phyloP scores from a whole-genome alignment of 2,329 filamentous ascomycete species.

The Colletotrichum cuscutae region DNA sequence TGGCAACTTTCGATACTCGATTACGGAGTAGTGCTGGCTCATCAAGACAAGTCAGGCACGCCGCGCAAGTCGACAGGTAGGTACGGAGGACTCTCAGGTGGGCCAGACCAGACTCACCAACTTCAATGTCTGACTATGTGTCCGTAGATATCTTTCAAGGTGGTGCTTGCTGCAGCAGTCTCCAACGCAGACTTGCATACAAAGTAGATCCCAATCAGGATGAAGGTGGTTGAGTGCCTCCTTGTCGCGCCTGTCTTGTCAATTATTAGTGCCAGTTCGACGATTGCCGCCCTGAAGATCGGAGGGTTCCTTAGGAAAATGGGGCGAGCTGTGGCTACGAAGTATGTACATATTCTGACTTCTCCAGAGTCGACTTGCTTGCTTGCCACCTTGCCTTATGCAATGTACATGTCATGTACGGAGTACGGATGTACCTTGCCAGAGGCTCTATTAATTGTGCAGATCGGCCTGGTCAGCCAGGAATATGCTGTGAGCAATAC shows the following conservation, averaged over 20 bases:
- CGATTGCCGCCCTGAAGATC: background rate
- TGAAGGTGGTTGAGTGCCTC: background rate
- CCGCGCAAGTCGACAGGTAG: background rate
- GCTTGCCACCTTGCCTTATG: background rate
- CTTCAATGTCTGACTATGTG: no score
- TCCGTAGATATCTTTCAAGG: background rate
- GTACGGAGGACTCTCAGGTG: no score
- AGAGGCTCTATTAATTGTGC: slow-evolving; percentile 27
- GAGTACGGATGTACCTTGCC: slow-evolving; percentile 17
- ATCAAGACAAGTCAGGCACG: background rate
- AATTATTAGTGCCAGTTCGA: background rate
- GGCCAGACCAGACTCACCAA: no score
- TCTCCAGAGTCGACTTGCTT: background rate
- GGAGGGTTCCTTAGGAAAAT: background rate
- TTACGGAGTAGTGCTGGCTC: background rate
- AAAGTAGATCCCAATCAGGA: background rate
- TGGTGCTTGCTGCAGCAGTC: background rate
- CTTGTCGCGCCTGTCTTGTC: background rate
- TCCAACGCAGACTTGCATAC: background rate
- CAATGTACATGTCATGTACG: background rate
- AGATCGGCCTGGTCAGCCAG: slow-evolving; percentile 27
- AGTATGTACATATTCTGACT: background rate
- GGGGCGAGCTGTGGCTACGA: background rate
- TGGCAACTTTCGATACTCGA: background rate
- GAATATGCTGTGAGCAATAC: slow-evolving; percentile 16